Conservation (phyloP, 1,284 basidiomycete species). For the Ceratobasidium sp. region DNA sequence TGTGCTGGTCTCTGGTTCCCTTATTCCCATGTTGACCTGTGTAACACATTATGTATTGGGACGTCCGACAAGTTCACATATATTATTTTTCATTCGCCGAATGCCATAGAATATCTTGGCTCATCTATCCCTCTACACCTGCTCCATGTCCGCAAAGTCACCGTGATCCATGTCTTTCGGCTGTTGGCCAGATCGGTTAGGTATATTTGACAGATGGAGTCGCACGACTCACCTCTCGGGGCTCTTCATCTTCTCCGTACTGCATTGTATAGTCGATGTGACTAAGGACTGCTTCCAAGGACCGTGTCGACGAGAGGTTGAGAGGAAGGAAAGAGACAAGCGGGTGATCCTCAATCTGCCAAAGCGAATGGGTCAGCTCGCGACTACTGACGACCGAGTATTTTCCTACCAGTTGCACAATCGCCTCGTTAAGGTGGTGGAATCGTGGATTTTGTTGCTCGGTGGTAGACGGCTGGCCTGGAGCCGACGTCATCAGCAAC, state of each 20-base stretch:
- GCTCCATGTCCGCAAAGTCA: constrained; percentile 69
- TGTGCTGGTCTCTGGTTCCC: constrained; percentile 5
- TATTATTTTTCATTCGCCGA: constrained; percentile 24
- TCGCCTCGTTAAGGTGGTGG: constrained; percentile 92
- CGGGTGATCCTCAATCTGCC: constrained; percentile 96
- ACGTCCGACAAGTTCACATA: constrained; percentile 13
- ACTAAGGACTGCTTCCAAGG: constrained; percentile 88
- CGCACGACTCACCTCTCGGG: constrained; percentile 73
- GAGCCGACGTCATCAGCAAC: constrained; percentile 77
- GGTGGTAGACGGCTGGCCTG: constrained; percentile 64
- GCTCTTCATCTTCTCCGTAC: constrained; percentile 94
- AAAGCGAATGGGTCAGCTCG: constrained; percentile 8
- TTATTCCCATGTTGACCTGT: not conserved
- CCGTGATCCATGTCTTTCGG: constrained; percentile 90
- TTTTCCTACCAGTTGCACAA: constrained; percentile 85
- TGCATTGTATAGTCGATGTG: constrained; percentile 99
- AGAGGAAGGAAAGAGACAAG: constrained; percentile 97
- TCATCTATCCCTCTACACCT: not conserved
- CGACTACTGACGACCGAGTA: not conserved
- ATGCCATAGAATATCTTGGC: constrained; percentile 13
- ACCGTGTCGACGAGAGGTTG: constrained; percentile 90
- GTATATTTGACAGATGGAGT: constrained; percentile 16
- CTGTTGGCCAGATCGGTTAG: constrained; percentile 54
- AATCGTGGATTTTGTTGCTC: constrained; percentile 76
- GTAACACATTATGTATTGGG: constrained; percentile 35